Evolutionary conservation across 2,329 filamentous ascomycete species (phyloP).

Genomic region (Mycosphaerella sp.): DNA sequence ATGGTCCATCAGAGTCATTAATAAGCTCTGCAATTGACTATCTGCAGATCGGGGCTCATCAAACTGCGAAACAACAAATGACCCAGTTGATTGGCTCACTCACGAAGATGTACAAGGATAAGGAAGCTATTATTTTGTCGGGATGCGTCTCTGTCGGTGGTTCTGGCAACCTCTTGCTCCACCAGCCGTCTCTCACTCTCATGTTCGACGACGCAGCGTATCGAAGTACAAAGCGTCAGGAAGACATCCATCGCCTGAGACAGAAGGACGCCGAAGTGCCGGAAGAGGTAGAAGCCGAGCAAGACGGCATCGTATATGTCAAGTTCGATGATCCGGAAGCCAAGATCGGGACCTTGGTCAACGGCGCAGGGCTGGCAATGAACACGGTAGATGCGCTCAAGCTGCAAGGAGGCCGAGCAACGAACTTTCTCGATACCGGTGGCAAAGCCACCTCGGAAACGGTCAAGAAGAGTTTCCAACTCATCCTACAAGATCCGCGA

Average conservation of each 20-base stretch:
- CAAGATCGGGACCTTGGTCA: constrained; percentile 76
- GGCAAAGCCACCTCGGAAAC: constrained; percentile 81
- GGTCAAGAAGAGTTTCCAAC: constrained; percentile 68
- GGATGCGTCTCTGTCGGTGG: constrained; percentile 42
- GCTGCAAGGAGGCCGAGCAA: constrained; percentile 59
- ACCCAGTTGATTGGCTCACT: constrained; percentile 49
- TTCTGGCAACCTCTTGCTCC: constrained; percentile 38
- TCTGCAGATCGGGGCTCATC: constrained; percentile 47
- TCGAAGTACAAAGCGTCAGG: constrained; percentile 56
- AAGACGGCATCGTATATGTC: constrained; percentile 73
- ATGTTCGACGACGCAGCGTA: constrained; percentile 67
- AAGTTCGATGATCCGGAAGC: constrained; percentile 50
- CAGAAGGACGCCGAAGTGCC: constrained; percentile 48
- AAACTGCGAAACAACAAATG: constrained; percentile 39
- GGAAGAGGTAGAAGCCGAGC: constrained; percentile 57
- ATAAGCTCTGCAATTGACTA: constrained; percentile 45
- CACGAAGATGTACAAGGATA: constrained; percentile 54
- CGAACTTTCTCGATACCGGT: constrained; percentile 86
- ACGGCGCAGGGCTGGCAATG: constrained; percentile 85
- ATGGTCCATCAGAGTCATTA: constrained; percentile 36
- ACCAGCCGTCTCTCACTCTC: constrained; percentile 52
- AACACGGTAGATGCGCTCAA: constrained; percentile 78
- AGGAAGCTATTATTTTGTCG: constrained; percentile 60
- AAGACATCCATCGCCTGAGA: constrained; percentile 54
- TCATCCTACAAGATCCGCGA: constrained; percentile 64